Evolutionary conservation across 2,329 filamentous ascomycete species (phyloP), one percentile per base, ranked within the genome.

Genomic region (Fusarium neocosmosporiellum): DNA sequence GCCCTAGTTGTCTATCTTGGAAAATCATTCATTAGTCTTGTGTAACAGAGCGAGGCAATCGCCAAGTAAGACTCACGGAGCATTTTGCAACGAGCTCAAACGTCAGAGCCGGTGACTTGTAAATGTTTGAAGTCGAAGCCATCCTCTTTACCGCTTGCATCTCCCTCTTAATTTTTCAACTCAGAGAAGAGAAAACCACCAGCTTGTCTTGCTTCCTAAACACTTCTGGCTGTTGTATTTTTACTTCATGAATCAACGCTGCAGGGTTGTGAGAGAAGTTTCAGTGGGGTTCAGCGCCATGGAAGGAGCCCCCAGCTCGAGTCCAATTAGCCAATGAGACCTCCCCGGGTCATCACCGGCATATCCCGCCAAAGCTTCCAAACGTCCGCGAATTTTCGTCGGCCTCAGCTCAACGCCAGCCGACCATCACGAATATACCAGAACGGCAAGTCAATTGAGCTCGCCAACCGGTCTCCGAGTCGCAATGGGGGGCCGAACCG

Each of bases 1-100:
- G 96, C 96, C 87, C 96, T 94, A 13, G 96, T 98, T 57, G 95
- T 97, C 96, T 98, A 72, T 55, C 69, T 74, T 75, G 63, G 36
- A 68, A 48, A 53, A 65, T 37, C 18, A 27, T 36, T 37, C 27
- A 70, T 80, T 63, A 77, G 77, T 59, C 46, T 63, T 65, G 6
- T 43, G 54, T 27, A 64, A 22, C 41, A 16, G 48, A 70, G n/a
- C 50, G 65, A 74, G 46, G 55, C 57, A 50, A 64, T 75, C 59
- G 9, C 55, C 46, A 37, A 66, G 54, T 57, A 62, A 62, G 55
- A 78, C 92, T 83, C 87, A 96, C 94, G 73, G 94, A 95, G 84
- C 94, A 97, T 81, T 89, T 90, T 57, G 92, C 92, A 67, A 94
- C 84, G 33, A 96, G 86, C 75, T 96, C 92, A 80, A 96, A 96